These are phyloP conservation scores for Antarctomyces pellizariae DNA, from an alignment of 495 filamentous ascomycete genomes.

Conservation along the genomic window DNA sequence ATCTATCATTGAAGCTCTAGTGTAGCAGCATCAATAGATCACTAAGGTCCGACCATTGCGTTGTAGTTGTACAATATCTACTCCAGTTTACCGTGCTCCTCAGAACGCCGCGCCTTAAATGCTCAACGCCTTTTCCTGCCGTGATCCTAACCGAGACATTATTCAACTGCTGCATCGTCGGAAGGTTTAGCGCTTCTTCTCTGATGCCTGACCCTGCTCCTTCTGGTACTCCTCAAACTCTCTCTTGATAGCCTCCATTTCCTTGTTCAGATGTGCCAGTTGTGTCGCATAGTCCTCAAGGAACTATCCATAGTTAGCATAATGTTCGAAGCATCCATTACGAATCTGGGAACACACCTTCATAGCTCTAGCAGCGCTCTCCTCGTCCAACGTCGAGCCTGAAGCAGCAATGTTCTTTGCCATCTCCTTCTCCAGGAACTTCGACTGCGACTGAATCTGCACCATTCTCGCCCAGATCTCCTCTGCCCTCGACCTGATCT, in stretches of 20 bases:
- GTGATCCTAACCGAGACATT: neutral
- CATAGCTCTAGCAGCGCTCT: conserved; percentile 54
- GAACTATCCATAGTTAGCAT: conserved; percentile 32
- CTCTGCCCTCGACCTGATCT: conserved; percentile 58
- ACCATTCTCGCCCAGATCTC: conserved; percentile 95
- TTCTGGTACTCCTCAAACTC: conserved; percentile 62
- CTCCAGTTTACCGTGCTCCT: neutral
- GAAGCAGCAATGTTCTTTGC: conserved; percentile 31
- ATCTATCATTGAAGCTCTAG: too few species aligned
- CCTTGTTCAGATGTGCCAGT: conserved; percentile 60
- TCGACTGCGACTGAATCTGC: conserved; percentile 55
- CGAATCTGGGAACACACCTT: conserved; percentile 40
- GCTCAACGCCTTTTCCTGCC: conserved; percentile 1
- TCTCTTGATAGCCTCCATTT: conserved; percentile 51
- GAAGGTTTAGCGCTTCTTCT: conserved; percentile 5
- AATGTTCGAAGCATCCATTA: too few species aligned
- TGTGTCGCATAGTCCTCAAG: conserved; percentile 78
- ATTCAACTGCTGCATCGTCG: neutral
- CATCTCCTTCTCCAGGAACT: conserved; percentile 56
- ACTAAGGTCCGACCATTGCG: too few species aligned
- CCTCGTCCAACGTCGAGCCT: conserved; percentile 44
- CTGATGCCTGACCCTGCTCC: conserved; percentile 21
- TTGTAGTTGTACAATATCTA: too few species aligned
- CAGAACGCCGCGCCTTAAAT: conserved; percentile 1
- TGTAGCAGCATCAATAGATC: too few species aligned